Percentiles rank a stretch among this genome's conserved stretches.
These are phyloP conservation scores for Cercophora scortea DNA, from an alignment of 495 filamentous ascomycete species.

Conservation along the genomic window DNA sequence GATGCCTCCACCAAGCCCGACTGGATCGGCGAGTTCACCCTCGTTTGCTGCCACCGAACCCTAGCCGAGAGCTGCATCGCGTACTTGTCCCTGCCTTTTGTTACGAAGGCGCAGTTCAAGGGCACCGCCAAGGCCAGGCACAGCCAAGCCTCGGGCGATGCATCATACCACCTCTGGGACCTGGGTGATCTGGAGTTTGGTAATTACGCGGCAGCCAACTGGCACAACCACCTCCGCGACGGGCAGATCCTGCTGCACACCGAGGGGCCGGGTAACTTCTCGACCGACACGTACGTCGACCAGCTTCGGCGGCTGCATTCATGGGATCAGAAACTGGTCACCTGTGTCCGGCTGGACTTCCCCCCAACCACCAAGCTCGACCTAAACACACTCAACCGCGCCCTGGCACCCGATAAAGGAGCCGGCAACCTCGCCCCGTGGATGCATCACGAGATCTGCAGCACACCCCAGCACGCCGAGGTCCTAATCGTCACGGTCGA, in stretches of 20 bases:
- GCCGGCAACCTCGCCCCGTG: too few species aligned
- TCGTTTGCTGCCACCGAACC: slow-evolving; percentile 6
- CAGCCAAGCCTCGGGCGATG: neutral
- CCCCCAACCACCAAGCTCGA: neutral
- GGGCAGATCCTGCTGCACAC: neutral
- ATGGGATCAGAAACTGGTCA: neutral
- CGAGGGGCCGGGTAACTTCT: neutral
- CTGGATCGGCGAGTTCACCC: slow-evolving; percentile 10
- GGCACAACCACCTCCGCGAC: neutral
- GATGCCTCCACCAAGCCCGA: neutral
- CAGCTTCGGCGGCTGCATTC: neutral
- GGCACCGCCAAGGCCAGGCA: neutral
- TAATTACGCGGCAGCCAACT: slow-evolving; percentile 2
- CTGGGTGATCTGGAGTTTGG: slow-evolving; percentile 3
- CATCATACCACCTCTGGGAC: slow-evolving; percentile 1
- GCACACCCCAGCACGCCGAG: too few species aligned
- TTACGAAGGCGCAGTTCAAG: neutral
- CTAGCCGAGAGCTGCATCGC: slow-evolving; percentile 10
- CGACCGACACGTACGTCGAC: neutral
- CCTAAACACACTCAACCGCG: neutral
- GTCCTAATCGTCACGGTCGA: neutral
- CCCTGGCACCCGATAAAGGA: neutral
- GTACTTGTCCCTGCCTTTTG: slow-evolving; percentile 9
- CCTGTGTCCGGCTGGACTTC: neutral
- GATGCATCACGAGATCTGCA: too few species aligned